Evolutionary conservation across 129 eudicot species (phyloP).

Genomic region (Saposhnikovia divaricata): DNA sequence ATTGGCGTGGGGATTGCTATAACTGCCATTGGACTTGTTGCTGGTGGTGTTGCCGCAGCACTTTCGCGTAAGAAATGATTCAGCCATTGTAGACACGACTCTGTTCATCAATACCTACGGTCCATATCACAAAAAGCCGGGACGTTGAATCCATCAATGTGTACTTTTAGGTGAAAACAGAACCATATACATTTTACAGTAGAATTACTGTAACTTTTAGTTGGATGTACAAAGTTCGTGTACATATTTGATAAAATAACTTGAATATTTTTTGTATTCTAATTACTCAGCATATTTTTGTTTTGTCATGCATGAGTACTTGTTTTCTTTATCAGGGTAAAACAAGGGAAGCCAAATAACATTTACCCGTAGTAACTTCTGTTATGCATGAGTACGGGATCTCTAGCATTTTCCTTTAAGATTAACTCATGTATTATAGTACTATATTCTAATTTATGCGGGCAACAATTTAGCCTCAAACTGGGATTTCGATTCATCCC

Average conservation of each 20-base stretch:
- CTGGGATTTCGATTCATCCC: too few species aligned
- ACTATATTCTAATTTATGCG: too few species aligned
- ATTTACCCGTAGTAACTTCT: too few species aligned
- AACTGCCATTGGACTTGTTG: conserved; percentile 87
- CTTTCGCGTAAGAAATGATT: conserved; percentile 69
- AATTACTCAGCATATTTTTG: neutral
- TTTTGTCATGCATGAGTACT: neutral
- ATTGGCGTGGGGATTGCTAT: conserved; percentile 95
- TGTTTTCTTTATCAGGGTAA: neutral
- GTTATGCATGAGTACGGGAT: too few species aligned
- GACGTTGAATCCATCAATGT: neutral
- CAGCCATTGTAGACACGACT: neutral
- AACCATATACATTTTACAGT: too few species aligned
- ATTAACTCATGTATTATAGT: too few species aligned
- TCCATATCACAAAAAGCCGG: neutral
- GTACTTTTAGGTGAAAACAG: neutral
- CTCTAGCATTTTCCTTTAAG: too few species aligned
- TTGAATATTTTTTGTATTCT: neutral
- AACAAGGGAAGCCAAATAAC: neutral
- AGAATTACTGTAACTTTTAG: neutral
- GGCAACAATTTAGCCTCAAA: too few species aligned
- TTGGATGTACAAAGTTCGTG: neutral
- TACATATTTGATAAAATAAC: neutral
- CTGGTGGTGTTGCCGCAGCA: conserved; percentile 91
- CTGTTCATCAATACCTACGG: neutral